These are phyloP conservation scores for Fraxinus ornus DNA, from an alignment of 305 asterid genomes.

Conservation along the genomic window DNA sequence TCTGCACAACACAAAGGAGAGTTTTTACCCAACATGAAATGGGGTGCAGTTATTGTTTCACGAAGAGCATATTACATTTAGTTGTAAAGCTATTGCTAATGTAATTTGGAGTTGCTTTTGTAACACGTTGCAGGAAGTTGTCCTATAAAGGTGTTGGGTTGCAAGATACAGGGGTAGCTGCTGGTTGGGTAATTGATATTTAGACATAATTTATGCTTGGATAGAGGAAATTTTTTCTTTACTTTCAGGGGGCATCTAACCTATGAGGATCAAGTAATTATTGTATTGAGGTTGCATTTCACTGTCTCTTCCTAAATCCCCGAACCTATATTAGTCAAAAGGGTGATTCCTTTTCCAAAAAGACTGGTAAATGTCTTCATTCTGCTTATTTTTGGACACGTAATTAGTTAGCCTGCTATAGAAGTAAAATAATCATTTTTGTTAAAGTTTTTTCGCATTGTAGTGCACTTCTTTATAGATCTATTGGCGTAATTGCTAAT, in stretches of 20 bases:
- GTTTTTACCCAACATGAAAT: conserved; percentile 81
- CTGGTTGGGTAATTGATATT: conserved; percentile 57
- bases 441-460: no score
- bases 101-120: conserved; percentile 18
- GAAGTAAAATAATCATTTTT: no score
- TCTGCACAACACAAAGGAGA: conserved; percentile 85
- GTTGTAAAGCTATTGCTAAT: not conserved
- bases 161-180: conserved; percentile 99
- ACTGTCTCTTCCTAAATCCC: not conserved
- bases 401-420: no score
- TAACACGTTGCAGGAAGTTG: conserved; percentile 72
- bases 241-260: not conserved
- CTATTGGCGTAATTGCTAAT: no score
- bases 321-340: no score
- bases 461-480: no score
- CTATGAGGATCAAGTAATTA: not conserved
- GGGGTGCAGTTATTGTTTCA: conserved; percentile 45
- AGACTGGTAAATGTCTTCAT: no score
- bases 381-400: no score
- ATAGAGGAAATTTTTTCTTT: conserved; percentile 6
- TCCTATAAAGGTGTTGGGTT: conserved; percentile 95
- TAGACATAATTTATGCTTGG: conserved; percentile 17
- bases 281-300: not conserved
- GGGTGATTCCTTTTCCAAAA: no score
- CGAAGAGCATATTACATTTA: conserved; percentile 7